Conservation (phyloP, 2,329 filamentous ascomycete genomes). For the Biscogniauxia marginata region DNA sequence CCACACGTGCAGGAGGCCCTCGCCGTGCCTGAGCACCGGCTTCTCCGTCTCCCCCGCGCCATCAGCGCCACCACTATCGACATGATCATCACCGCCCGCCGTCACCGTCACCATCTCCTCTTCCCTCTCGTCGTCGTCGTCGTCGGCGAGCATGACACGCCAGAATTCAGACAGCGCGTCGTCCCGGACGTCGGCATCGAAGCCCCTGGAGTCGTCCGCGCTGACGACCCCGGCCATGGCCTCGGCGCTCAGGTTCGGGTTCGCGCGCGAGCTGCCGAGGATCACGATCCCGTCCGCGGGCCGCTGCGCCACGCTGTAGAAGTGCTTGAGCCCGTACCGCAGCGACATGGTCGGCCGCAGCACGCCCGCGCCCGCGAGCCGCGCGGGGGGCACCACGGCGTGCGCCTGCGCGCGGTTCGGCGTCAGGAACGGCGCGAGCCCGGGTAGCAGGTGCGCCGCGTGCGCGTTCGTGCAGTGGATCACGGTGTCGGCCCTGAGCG, state of each 20-base stretch:
- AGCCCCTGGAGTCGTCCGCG: slow-evolving; percentile 37
- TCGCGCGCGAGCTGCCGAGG: slow-evolving; percentile 42
- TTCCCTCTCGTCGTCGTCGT: background rate
- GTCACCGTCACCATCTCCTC: background rate
- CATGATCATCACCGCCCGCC: background rate
- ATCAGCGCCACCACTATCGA: background rate
- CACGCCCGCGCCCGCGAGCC: slow-evolving; percentile 34
- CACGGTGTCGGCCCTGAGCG: slow-evolving; percentile 28
- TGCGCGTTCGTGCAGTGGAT: slow-evolving; percentile 43
- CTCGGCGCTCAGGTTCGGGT: slow-evolving; percentile 36
- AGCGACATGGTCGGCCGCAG: slow-evolving; percentile 44
- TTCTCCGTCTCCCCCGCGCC: background rate
- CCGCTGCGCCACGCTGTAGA: slow-evolving; percentile 49
- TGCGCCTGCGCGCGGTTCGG: slow-evolving; percentile 46
- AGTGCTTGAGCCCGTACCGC: slow-evolving; percentile 45
- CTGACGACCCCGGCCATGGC: slow-evolving; percentile 31
- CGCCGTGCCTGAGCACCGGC: slow-evolving; percentile 33
- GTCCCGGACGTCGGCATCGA: slow-evolving; percentile 39
- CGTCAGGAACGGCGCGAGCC: slow-evolving; percentile 35
- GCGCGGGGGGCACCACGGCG: slow-evolving; percentile 39
- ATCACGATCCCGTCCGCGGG: slow-evolving; percentile 42
- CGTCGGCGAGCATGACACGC: slow-evolving; percentile 33
- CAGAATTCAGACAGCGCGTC: slow-evolving; percentile 37
- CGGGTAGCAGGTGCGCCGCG: slow-evolving; percentile 36
- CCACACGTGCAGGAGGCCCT: slow-evolving; percentile 46